Evolutionary conservation across 1,284 basidiomycete species (phyloP), one percentile per base, ranked within the genome.

Genomic region (Marasmius sp.): DNA sequence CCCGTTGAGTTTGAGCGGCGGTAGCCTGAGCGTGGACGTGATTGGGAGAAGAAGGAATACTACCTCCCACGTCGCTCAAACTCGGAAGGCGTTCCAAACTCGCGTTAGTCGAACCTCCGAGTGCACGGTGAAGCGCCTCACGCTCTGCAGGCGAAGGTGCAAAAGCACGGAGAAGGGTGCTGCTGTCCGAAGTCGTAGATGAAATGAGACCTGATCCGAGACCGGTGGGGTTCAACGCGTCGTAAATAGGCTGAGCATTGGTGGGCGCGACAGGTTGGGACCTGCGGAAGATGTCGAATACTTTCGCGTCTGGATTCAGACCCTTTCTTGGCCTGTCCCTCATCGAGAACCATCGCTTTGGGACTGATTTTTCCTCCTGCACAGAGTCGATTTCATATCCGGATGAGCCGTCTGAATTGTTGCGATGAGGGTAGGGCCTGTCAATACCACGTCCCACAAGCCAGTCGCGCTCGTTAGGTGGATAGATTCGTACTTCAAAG

Each of bases 271-370:
- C 65, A 38, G 48, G 57, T 62, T 67, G 57, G 45, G 72, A 61
- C 61, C 74, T 76, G 63, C 71, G 73, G 20, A 77, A 72, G 62
- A 89, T 78, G 68, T 79, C 88, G 78, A 94, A 94, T 52, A 86
- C 92, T 70, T 93, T 93, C 57, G 92, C 92, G 71, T 90, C 90
- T 1, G 92, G 92, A 72, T 94, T 94, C 64, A 94, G 81, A 4
- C 88, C 85, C 69, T 84, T 89, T 72, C 77, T 82, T 53, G 76
- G 72, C 69, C 80, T 85, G 64, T 83, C 81, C 63, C 74, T 78
- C 18, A 64, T 68, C 36, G 82, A 79, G 70, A 85, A 84, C 85
- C 85, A 85, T 52, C 84, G 81, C 50, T 79, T 75, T 48, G 77
- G 73, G 18, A 38, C 18, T 1, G 66, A 54, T 49, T 63, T 66